These are phyloP conservation scores for Beauveria sp. DNA, from an alignment of 2,329 filamentous ascomycete genomes.

Conservation along the genomic window DNA sequence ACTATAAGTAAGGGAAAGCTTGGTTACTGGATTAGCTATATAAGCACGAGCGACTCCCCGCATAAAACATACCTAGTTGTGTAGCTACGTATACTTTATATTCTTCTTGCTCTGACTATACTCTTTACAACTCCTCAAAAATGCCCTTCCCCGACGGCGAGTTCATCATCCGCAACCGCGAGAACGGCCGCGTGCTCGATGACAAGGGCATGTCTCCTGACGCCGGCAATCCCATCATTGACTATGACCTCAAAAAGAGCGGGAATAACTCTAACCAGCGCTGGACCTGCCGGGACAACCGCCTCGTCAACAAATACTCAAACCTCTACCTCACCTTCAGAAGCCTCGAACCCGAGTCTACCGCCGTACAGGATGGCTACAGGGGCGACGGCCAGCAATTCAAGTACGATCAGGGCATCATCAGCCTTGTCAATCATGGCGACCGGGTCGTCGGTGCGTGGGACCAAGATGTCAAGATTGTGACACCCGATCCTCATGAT, in stretches of 20 bases:
- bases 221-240: not conserved
- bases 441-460: not conserved
- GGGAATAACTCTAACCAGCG: not conserved
- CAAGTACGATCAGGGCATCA: not conserved
- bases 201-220: not conserved
- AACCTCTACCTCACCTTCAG: not conserved
- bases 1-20: not conserved
- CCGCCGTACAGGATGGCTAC: not conserved
- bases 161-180: not conserved
- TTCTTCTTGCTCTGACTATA: not conserved
- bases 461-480: not conserved
- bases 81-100: not conserved
- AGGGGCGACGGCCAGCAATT: not conserved
- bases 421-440: not conserved
- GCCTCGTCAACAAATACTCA: not conserved
- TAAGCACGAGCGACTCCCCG: not conserved
- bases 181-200: not conserved
- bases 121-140: not conserved
- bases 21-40: not conserved
- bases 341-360: not conserved
- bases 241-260: not conserved
- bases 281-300: not conserved
- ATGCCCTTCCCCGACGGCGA: not conserved
- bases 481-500: not conserved
- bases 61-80: not conserved